These are phyloP conservation scores for Acanthamoeba culbertsoni DNA, from an alignment of 208 protist species.

Conservation along the genomic window DNA sequence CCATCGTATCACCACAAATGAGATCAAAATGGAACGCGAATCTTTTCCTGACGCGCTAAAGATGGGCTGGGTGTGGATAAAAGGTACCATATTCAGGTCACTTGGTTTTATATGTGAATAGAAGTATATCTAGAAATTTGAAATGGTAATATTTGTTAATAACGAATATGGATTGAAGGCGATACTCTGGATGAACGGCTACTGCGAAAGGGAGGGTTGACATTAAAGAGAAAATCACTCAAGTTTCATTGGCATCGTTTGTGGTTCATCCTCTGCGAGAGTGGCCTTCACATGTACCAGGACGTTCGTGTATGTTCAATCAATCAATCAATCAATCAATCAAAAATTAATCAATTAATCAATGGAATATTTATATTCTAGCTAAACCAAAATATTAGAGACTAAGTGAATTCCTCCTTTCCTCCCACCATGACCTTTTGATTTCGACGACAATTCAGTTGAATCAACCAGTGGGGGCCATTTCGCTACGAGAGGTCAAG, in stretches of 20 bases:
- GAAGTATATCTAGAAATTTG: too few species aligned
- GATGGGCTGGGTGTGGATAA: background rate
- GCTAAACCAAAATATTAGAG: too few species aligned
- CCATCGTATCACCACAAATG: constrained; percentile 89
- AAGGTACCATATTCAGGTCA: too few species aligned
- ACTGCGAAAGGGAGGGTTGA: background rate
- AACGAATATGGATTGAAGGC: too few species aligned
- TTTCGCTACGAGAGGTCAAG: background rate
- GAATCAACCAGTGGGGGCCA: background rate
- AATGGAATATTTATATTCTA: too few species aligned
- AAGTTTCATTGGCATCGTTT: background rate
- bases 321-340: too few species aligned
- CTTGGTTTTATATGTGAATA: too few species aligned
- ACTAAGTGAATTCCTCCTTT: too few species aligned
- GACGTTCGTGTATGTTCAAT: background rate
- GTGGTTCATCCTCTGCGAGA: constrained; percentile 38
- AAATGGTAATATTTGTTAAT: too few species aligned
- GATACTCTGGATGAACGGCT: background rate
- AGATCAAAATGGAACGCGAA: constrained; percentile 89
- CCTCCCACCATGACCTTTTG: too few species aligned
- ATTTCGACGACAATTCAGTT: too few species aligned
- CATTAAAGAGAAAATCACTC: background rate
- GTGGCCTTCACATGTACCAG: background rate
- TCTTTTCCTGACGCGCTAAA: background rate
- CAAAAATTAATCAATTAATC: too few species aligned